Percentiles rank a stretch among this genome's conserved stretches.
Evolutionary conservation across 768 basidiomycete species (phyloP).

Genomic region (Lentinula detonsa): DNA sequence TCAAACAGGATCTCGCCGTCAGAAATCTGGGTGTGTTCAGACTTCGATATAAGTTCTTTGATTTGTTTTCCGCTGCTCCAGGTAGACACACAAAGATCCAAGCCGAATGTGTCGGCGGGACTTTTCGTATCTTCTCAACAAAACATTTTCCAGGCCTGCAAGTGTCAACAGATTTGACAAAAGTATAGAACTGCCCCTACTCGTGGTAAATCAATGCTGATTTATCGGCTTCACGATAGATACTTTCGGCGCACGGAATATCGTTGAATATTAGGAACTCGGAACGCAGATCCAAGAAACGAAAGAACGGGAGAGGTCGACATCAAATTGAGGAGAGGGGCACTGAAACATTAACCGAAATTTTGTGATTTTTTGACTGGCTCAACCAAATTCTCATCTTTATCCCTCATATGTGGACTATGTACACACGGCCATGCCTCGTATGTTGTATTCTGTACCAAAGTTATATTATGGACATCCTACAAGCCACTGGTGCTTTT

Average conservation of each 20-base stretch:
- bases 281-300: background rate
- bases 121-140: conserved; percentile 62
- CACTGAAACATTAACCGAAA: too few relatives aligned
- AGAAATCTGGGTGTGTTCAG: conserved; percentile 61
- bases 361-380: too few relatives aligned
- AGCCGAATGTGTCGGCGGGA: conserved; percentile 59
- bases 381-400: too few relatives aligned
- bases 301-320: background rate
- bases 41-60: conserved; percentile 60
- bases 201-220: background rate
- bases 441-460: too few relatives aligned
- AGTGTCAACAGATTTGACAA: conserved; percentile 62
- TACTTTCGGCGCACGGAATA: background rate
- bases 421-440: too few relatives aligned
- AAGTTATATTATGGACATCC: too few relatives aligned
- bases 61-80: conserved; percentile 40
- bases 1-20: conserved; percentile 57
- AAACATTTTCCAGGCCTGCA: conserved; percentile 69
- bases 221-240: background rate
- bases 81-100: conserved; percentile 36
- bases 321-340: too few relatives aligned
- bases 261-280: background rate
- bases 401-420: too few relatives aligned
- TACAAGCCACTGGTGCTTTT: too few relatives aligned
- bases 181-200: conserved; percentile 28